Base-by-base conservation (phyloP, 257 asterid genomes). In the Eucommia ulmoides region DNA sequence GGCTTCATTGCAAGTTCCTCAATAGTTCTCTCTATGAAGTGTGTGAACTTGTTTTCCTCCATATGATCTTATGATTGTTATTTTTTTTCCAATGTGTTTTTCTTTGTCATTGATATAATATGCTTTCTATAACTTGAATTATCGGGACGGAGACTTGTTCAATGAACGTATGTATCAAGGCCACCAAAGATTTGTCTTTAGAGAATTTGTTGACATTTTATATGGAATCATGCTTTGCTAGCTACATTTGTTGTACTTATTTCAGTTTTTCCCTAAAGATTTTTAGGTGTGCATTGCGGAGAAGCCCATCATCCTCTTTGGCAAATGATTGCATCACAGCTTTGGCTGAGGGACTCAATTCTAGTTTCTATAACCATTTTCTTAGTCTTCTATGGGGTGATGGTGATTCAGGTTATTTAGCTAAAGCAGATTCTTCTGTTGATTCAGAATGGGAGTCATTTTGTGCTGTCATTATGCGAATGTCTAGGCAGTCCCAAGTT, bases 361-460 rank as follows among this genome's bases (percentile, higher is more conserved):
- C 81, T 66, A 63, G 60, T 62, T 65, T 81, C 33, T 86, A 76
- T 54, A 75, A 68, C 64, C 82, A 75, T 67, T 91, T 86, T 65
- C 84, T 82, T 61, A 75, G 73, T 52, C 78, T 72, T 52, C 64
- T 86, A 16, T 83, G 99, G 99, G 74, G 81, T 41, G 74, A 58
- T 63, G 68, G 65, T 63, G 75, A 61, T 60, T 66, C 85, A 41
- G 60, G 74, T 60, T 77, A 74, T 78, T 51, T 70, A 56, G 64
- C 73, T 11, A 76, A 68, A 65, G 72, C 61, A 5, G 71, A 70
- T 70, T 45, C 70, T 12, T 56, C 56, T 44, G 74, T 69, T 62
- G 95, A 81, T 74, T 75, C 81, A 38, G 95, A 91, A 66, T 91
- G 96, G 99, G 83, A 72, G 51, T 75, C 86, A 56, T 83, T 91